Percentiles rank a stretch among this genome's conserved stretches.
Conservation (phyloP, 495 filamentous ascomycete species). For the Opeltia flavorubescens region DNA sequence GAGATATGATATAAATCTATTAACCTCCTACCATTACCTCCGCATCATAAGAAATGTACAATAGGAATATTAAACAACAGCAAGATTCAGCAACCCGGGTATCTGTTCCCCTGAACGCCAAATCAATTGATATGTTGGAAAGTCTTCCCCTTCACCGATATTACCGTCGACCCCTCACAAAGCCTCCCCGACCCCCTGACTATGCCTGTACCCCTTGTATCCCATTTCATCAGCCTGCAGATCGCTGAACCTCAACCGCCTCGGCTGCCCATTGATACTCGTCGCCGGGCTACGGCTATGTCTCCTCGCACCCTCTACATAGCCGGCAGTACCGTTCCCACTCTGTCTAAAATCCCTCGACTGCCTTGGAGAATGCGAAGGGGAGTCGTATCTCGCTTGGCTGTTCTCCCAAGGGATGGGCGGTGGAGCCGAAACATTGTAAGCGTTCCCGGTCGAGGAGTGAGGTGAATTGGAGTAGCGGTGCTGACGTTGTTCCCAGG, state of each 20-base stretch:
- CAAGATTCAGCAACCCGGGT: background rate
- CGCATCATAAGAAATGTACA: background rate
- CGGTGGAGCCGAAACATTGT: background rate
- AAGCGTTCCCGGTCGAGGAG: background rate
- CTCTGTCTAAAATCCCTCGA: slow-evolving; percentile 5
- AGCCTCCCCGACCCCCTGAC: slow-evolving; percentile 5
- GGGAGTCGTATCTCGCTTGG: background rate
- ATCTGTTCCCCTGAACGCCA: background rate
- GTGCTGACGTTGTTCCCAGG: slow-evolving; percentile 11
- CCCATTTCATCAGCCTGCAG: slow-evolving; percentile 5
- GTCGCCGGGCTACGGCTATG: slow-evolving; percentile 13
- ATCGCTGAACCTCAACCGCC: slow-evolving; percentile 15
- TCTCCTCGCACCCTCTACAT: slow-evolving; percentile 6
- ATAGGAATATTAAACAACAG: background rate
- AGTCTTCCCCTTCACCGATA: background rate
- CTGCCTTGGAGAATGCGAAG: background rate
- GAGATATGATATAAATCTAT: no score
- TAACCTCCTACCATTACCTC: no score
- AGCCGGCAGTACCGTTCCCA: background rate
- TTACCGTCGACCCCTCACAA: background rate
- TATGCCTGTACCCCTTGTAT: background rate
- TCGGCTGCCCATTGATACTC: slow-evolving; percentile 16
- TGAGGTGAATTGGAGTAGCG: slow-evolving; percentile 4
- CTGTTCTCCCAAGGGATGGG: slow-evolving; percentile 12
- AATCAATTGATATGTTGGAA: background rate